These are phyloP conservation scores for Russula griseocarnosa DNA, from an alignment of 768 basidiomycete genomes.

Conservation along the genomic window DNA sequence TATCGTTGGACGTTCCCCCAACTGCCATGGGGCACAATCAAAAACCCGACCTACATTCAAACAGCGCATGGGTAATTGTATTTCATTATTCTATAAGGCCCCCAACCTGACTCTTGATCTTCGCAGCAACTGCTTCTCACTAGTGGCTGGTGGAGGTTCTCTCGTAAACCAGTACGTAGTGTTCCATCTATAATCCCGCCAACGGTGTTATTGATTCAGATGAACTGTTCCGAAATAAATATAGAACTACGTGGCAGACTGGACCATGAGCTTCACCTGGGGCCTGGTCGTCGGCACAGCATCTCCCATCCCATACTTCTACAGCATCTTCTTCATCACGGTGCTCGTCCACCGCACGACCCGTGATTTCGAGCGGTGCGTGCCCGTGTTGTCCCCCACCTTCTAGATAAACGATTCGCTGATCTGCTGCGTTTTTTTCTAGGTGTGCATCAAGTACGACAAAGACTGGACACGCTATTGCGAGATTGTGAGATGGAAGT, in stretches of 20 bases:
- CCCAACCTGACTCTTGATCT: background rate
- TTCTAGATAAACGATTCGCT: background rate
- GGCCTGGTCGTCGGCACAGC: conserved; percentile 71
- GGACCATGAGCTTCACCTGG: conserved; percentile 82
- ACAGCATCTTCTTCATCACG: conserved; percentile 91
- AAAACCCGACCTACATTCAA: conserved; percentile 89
- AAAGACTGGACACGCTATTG: conserved; percentile 95
- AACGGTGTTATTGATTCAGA: background rate
- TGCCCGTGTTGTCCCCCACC: conserved; percentile 10
- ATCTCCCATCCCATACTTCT: conserved; percentile 90
- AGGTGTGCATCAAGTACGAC: conserved; percentile 83
- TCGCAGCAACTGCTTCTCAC: conserved; percentile 82
- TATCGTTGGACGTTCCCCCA: conserved; percentile 94
- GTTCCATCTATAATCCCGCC: background rate
- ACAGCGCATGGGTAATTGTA: conserved; percentile 82
- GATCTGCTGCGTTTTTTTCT: conserved; percentile 15
- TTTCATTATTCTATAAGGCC: background rate
- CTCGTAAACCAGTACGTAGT: conserved; percentile 79
- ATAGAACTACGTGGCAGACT: conserved; percentile 93
- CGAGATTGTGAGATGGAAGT: conserved; percentile 81
- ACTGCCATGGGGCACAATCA: conserved; percentile 72
- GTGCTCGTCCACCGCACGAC: conserved; percentile 89
- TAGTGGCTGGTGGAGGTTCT: conserved; percentile 91
- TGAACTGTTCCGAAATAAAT: background rate
- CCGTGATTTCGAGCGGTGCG: conserved; percentile 89